phyloP scores from a whole-genome alignment of 2,329 filamentous ascomycete genomes.

The Ciborinia camelliae region DNA sequence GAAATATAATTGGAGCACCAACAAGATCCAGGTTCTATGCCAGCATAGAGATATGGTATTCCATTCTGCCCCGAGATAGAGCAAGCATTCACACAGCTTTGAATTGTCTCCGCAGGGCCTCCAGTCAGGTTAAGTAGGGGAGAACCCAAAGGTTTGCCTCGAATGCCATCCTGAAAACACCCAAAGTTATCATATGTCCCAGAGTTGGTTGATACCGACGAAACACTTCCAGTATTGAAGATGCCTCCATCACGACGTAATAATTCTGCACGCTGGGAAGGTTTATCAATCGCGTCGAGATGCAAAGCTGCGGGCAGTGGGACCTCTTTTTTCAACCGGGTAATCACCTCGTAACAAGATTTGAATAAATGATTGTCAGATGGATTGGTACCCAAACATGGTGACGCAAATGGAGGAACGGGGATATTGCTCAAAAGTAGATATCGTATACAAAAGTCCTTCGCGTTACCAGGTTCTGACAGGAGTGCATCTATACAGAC shows the following conservation, averaged over 20 bases:
- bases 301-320: background rate
- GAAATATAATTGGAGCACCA: conserved; percentile 11
- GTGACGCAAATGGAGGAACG: background rate
- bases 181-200: background rate
- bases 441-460: conserved; percentile 1
- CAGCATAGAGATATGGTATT: conserved; percentile 3
- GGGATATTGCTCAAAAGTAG: background rate
- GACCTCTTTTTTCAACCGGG: background rate
- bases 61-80: background rate
- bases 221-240: conserved; percentile 4
- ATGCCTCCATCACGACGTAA: background rate
- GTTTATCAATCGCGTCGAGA: background rate
- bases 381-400: background rate
- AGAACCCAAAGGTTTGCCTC: background rate
- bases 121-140: background rate
- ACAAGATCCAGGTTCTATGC: conserved; percentile 7
- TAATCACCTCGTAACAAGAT: background rate
- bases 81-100: conserved; percentile 5
- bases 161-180: conserved; percentile 6
- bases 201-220: background rate
- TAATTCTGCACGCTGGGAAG: background rate
- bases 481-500: conserved; percentile 1
- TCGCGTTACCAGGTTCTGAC: background rate
- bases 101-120: background rate
- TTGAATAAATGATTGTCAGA: background rate